Evolutionary conservation across 2,329 filamentous ascomycete species (phyloP), one percentile per base, ranked within the genome.

Genomic region (Stenocarpella maydis): DNA sequence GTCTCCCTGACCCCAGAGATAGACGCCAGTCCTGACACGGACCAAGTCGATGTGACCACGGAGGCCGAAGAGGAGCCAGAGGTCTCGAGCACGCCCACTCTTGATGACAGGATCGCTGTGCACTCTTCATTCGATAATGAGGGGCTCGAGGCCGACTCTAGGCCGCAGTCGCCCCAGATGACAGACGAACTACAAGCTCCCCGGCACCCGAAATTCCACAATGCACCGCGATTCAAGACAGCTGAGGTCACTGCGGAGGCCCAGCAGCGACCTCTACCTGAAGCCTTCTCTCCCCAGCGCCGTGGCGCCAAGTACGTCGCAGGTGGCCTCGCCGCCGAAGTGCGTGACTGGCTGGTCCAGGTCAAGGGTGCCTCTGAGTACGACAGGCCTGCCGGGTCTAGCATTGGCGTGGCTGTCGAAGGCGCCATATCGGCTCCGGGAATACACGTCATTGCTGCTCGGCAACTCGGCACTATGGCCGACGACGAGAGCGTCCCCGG

Each of bases 341-440:
- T 84, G 10, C 78, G 82, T 8, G 79, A 81, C 74, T 84, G 82
- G 82, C 78, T 84, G 39, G 78, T 84, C 47, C 80, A 82, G 60
- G 77, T 82, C 49, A 82, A 83, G 70, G 77, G 78, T 1, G 75
- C 74, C 19, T 72, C 71, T 19, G 74, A 74, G 26, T 71, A 70
- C 15, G 61, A 67, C n/a, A 64, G 61, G 15, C 67, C 67, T 67
- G 55, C 61, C 19, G 65, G 65, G 3, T 53, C 67, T 28, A 58
- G 37, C 39, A 60, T 70, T 37, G 68, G 61, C 45, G 68, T 78
- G 10, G 63, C 66, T 8, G 74, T 79, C 14, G 74, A 76, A 2
- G 74, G 76, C 17, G 72, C 78, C 17, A 69, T 71, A 9, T 67
- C 58, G 6, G 72, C 67, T 21, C 60, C 71, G 2, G 74, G 77